Conservation (phyloP, 148 eudicot species). For the Arbutus unedo region DNA sequence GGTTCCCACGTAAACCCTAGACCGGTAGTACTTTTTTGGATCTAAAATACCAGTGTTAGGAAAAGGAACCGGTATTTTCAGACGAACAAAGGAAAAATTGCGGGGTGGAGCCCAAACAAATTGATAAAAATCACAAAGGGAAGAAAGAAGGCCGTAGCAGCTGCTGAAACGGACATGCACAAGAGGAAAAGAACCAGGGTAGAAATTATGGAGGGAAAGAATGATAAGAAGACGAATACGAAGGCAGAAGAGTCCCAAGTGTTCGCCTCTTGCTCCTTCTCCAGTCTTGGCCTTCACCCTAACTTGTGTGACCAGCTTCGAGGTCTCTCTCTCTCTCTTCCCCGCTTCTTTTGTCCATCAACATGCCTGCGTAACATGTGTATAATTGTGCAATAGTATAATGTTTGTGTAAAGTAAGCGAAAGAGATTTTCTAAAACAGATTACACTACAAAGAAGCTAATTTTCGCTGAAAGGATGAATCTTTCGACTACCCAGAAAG, state of each 20-base stretch:
- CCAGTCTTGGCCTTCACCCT: slow-evolving; percentile 84
- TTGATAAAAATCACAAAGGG: not conserved
- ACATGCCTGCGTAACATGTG: not conserved
- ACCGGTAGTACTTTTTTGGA: not conserved
- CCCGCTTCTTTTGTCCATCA: not conserved
- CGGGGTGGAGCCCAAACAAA: not conserved
- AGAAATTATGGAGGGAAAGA: slow-evolving; percentile 17
- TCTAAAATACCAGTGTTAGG: not conserved
- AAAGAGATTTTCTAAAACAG: not conserved
- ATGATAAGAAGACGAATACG: not conserved
- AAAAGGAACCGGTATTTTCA: not conserved
- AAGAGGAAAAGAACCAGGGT: slow-evolving; percentile 14
- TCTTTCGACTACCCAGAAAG: too few relatives aligned
- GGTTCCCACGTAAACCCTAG: too few relatives aligned
- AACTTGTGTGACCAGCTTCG: slow-evolving; percentile 65
- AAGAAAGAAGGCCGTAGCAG: slow-evolving; percentile 7
- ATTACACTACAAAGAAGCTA: not conserved
- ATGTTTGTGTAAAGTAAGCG: not conserved
- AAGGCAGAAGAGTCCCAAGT: slow-evolving; percentile 29
- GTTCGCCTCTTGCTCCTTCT: slow-evolving; percentile 73
- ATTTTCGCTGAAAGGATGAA: not conserved
- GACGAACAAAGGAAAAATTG: not conserved
- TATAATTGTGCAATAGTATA: not conserved
- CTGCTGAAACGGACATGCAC: slow-evolving; percentile 7
- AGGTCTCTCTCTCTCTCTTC: slow-evolving; percentile 37